phyloP scores from a whole-genome alignment of 176 grass and related monocot species.

The Aegilops bicornis region DNA sequence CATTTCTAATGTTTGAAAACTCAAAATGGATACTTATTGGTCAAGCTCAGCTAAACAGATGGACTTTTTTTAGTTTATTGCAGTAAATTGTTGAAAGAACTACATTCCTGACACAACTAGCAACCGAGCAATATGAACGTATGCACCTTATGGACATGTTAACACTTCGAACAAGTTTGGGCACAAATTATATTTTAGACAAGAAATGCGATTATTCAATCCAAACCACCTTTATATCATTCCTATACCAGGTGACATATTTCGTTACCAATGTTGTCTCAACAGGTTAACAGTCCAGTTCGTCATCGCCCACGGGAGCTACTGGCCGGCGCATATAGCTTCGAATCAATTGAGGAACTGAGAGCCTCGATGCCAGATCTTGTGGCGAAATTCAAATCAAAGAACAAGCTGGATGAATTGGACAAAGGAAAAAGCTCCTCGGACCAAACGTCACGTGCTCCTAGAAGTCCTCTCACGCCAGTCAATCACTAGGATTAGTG shows the following conservation, averaged over 20 bases:
- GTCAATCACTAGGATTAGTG: slow-evolving; percentile 47
- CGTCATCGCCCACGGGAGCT: slow-evolving; percentile 20
- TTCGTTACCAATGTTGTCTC: background rate
- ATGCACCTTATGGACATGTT: background rate
- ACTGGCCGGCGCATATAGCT: slow-evolving; percentile 29
- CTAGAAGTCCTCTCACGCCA: slow-evolving; percentile 73
- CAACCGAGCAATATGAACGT: background rate
- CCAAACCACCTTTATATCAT: background rate
- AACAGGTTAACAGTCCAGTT: slow-evolving; percentile 68
- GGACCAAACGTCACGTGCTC: slow-evolving; percentile 28
- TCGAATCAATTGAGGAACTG: slow-evolving; percentile 55
- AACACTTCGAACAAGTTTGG: background rate
- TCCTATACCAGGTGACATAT: background rate
- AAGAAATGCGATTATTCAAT: slow-evolving; percentile 1
- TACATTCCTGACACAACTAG: background rate
- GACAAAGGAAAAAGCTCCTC: slow-evolving; percentile 40
- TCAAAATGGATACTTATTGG: background rate
- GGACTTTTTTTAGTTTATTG: background rate
- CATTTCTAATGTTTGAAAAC: background rate
- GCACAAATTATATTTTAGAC: background rate
- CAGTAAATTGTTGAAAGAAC: background rate
- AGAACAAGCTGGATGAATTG: slow-evolving; percentile 37
- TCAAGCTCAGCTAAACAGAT: background rate
- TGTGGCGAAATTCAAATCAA: slow-evolving; percentile 43
- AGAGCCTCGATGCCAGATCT: slow-evolving; percentile 56